These are phyloP conservation scores for Suhomyces chickasaworum DNA, from an alignment of 1,139 yeast genomes.

Conservation along the genomic window DNA sequence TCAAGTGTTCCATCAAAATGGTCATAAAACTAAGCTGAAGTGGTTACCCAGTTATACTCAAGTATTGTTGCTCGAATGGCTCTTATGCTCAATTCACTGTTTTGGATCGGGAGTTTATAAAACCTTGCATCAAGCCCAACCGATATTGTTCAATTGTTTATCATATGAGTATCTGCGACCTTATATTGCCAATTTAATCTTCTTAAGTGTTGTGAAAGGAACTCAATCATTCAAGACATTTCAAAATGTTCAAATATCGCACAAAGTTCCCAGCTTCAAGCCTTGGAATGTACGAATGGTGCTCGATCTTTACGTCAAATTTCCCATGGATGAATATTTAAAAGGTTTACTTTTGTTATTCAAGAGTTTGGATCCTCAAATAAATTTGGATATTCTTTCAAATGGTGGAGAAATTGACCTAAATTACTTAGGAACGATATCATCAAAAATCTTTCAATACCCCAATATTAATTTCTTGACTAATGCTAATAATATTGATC, in stretches of 20 bases:
- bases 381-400: constrained; percentile 22
- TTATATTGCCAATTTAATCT: constrained; percentile 44
- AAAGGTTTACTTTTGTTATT: constrained; percentile 28
- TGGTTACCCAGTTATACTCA: constrained; percentile 28
- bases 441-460: constrained; percentile 23
- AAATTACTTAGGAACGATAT: constrained; percentile 23
- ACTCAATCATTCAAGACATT: constrained; percentile 17
- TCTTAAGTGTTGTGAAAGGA: constrained; percentile 32
- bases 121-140: constrained; percentile 23
- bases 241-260: constrained; percentile 10
- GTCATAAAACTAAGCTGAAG: constrained; percentile 27
- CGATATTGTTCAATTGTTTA: constrained; percentile 43
- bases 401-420: constrained; percentile 11
- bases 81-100: constrained; percentile 29
- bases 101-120: constrained; percentile 26
- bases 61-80: constrained; percentile 34
- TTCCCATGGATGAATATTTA: constrained; percentile 39
- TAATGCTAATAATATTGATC: constrained; percentile 11
- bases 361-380: constrained; percentile 25
- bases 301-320: constrained; percentile 33
- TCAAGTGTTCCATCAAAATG: constrained; percentile 28
- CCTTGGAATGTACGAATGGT: constrained; percentile 42
- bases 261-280: constrained; percentile 29
- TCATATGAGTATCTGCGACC: constrained; percentile 47
- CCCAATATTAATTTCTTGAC: constrained; percentile 23